Conservation (phyloP, 2,329 filamentous ascomycete species). For the Rasamsonia emersonii region DNA sequence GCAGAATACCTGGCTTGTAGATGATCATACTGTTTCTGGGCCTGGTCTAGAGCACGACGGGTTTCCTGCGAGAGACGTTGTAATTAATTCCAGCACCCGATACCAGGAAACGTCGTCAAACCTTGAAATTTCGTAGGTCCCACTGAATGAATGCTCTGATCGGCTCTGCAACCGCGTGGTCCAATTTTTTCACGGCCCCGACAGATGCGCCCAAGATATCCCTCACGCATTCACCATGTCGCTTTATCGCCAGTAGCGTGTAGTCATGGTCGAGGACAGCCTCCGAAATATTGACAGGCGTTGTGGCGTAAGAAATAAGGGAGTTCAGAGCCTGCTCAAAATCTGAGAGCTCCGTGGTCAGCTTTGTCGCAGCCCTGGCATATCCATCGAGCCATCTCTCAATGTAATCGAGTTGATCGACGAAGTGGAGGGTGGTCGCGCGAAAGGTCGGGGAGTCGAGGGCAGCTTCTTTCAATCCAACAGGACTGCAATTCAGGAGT, state of each 20-base stretch:
- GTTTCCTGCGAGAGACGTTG: slow-evolving; percentile 46
- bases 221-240: slow-evolving; percentile 73
- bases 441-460: slow-evolving; percentile 96
- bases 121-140: slow-evolving; percentile 76
- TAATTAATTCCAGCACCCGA: slow-evolving; percentile 5
- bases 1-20: slow-evolving; percentile 71
- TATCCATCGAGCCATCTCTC: slow-evolving; percentile 85
- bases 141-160: slow-evolving; percentile 67
- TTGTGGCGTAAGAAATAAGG: slow-evolving; percentile 68
- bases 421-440: slow-evolving; percentile 74
- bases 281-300: slow-evolving; percentile 66
- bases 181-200: slow-evolving; percentile 66
- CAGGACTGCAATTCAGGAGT: slow-evolving; percentile 49
- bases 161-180: slow-evolving; percentile 69
- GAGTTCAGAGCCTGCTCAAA: slow-evolving; percentile 72
- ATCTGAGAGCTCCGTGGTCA: slow-evolving; percentile 57
- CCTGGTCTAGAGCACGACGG: slow-evolving; percentile 63
- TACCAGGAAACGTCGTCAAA: slow-evolving; percentile 12
- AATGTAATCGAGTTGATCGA: slow-evolving; percentile 81
- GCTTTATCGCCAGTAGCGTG: slow-evolving; percentile 74
- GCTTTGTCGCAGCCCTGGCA: slow-evolving; percentile 52
- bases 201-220: slow-evolving; percentile 80
- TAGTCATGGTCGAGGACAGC: slow-evolving; percentile 92
- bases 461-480: slow-evolving; percentile 85
- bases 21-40: slow-evolving; percentile 77